Conservation (phyloP, 148 eudicot species). For the Rhododendron griersonianum region DNA sequence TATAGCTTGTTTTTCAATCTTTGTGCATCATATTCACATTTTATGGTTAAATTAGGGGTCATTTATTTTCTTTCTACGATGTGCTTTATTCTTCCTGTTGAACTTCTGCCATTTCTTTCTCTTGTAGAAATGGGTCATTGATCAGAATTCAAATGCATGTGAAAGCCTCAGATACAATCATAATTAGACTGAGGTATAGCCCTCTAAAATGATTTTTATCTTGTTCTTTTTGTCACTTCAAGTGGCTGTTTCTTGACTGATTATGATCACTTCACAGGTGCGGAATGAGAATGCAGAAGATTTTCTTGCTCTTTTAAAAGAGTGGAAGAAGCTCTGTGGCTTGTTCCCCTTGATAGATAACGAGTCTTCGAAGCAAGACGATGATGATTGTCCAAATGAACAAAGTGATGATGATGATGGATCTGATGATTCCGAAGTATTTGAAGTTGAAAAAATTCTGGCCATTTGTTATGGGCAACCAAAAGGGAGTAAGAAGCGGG, state of each 20-base stretch:
- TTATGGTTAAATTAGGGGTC: background rate
- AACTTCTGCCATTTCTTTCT: background rate
- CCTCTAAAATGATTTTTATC: background rate
- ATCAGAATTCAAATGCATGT: constrained; percentile 57
- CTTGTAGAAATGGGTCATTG: constrained; percentile 77
- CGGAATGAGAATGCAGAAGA: constrained; percentile 71
- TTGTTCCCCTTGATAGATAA: constrained; percentile 16
- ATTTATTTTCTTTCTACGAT: background rate
- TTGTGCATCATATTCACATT: background rate
- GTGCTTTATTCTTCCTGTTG: background rate
- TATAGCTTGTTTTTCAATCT: background rate
- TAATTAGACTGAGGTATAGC: constrained; percentile 57
- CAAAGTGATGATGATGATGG: constrained; percentile 25
- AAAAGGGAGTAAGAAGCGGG: constrained; percentile 16
- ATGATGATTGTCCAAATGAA: constrained; percentile 9
- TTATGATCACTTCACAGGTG: constrained; percentile 31
- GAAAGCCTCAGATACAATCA: constrained; percentile 66
- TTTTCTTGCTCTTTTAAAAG: constrained; percentile 51
- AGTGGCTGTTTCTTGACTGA: background rate
- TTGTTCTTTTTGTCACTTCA: background rate
- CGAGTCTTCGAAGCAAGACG: constrained; percentile 6
- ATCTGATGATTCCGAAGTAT: constrained; percentile 34
- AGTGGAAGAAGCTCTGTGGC: constrained; percentile 61
- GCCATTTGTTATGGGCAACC: constrained; percentile 72
- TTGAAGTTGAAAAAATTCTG: constrained; percentile 61